phyloP scores from a whole-genome alignment of 345 rosid genomes.

The Geranium brycei region DNA sequence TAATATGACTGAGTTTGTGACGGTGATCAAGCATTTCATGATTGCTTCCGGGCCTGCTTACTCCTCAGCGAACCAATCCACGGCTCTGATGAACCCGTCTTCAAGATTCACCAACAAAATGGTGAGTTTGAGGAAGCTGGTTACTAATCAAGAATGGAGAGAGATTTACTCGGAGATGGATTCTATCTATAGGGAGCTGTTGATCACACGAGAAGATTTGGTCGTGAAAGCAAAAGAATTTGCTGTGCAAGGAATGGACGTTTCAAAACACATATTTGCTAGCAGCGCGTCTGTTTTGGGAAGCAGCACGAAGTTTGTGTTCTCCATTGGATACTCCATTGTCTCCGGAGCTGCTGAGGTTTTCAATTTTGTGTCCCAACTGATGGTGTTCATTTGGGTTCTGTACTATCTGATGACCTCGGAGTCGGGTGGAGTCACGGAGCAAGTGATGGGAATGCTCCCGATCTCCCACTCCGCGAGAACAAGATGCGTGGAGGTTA shows the following conservation, averaged over 20 bases:
- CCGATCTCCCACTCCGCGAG: constrained; percentile 58
- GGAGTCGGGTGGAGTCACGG: constrained; percentile 89
- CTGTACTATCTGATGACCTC: constrained; percentile 77
- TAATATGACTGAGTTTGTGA: constrained; percentile 83
- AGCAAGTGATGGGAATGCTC: constrained; percentile 78
- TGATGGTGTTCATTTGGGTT: constrained; percentile 77
- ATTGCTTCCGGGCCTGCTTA: constrained; percentile 35
- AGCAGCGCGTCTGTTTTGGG: constrained; percentile 74
- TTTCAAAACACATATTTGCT: constrained; percentile 52
- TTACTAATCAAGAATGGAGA: constrained; percentile 57
- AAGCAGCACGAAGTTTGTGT: constrained; percentile 49
- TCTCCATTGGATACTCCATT: constrained; percentile 54
- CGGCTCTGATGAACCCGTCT: constrained; percentile 45
- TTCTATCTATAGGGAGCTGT: constrained; percentile 59
- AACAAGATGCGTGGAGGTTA: constrained; percentile 64
- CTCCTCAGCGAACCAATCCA: constrained; percentile 23
- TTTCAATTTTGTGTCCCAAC: constrained; percentile 72
- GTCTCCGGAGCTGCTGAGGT: constrained; percentile 89
- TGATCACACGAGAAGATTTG: constrained; percentile 68
- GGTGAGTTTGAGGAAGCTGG: constrained; percentile 43
- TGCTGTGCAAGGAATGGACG: constrained; percentile 68
- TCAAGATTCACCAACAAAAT: constrained; percentile 55
- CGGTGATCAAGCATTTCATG: constrained; percentile 77
- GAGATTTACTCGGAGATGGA: constrained; percentile 62
- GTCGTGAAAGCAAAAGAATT: constrained; percentile 73